Evolutionary conservation across 2,329 filamentous ascomycete genomes (phyloP), one percentile per base, ranked within the genome.

Genomic region (Trichoderma atrobrunneum): DNA sequence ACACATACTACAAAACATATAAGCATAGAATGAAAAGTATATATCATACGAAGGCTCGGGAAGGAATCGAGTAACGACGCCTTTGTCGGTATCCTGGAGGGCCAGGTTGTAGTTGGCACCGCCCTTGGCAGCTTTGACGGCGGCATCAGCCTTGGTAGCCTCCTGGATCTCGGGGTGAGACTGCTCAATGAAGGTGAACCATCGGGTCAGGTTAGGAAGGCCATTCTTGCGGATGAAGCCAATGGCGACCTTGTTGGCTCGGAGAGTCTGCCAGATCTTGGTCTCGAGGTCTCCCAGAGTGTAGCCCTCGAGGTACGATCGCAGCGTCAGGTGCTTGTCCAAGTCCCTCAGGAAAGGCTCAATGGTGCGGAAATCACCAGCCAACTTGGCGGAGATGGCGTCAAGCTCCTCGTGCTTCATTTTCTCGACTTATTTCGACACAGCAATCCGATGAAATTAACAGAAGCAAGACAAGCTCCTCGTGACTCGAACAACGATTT

Each of bases 51-150:
- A 97, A 75, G 95, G 95, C 90, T 98, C 95, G 4, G 95, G 95
- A 18, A 95, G 91, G 84, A 98, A 98, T 77, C 95, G 88, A 26
- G 94, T 97, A 24, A 98, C 93, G 72, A 98, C 94, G 3, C 94
- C 94, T 80, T 95, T 91, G 48, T 95, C 93, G 10, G 92, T 91
- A 80, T 97, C 93, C 78, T 92, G 90, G 48, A 98, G 87, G 3
- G 91, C 92, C 81, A 98, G 93, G 79, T 97, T 94, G 83, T 96
- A 98, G 86, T 90, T 97, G 72, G 89, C 94, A 75, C 93, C 93
- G 67, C 92, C 91, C 80, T 93, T 93, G 78, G 89, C 91, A 75
- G 91, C 89, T 85, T 92, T 93, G 76, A 89, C 89, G 79, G 89
- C 88, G 77, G 92, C 91, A 77, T 92, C 86, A 12, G 87, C 85